Conservation (phyloP, 768 basidiomycete genomes). For the Leccinum longicurvipes region DNA sequence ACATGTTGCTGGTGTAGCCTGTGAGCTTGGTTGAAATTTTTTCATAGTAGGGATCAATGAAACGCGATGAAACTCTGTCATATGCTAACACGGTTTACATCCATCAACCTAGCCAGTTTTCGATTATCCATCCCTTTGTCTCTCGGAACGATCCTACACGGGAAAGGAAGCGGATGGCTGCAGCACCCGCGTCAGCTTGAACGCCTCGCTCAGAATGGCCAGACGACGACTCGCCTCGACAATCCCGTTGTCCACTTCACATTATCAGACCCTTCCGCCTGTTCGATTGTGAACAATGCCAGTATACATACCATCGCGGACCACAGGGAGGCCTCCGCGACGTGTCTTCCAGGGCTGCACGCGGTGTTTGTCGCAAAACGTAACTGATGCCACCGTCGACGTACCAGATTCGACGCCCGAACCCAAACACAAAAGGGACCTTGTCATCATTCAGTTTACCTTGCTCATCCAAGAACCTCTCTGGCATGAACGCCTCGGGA, state of each 20-base stretch:
- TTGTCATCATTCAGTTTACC: not conserved
- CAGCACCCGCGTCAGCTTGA: not conserved
- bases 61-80: not conserved
- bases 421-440: conserved; percentile 5
- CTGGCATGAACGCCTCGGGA: not conserved
- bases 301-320: conserved; percentile 20
- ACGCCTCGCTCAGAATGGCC: not conserved
- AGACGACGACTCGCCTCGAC: conserved; percentile 1
- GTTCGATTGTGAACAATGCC: conserved; percentile 15
- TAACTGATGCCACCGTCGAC: not conserved
- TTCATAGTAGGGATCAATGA: not conserved
- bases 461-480: not conserved
- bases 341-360: conserved; percentile 18
- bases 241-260: conserved; percentile 19
- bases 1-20: too few species aligned
- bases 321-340: conserved; percentile 23
- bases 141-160: not conserved
- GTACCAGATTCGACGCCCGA: conserved; percentile 23
- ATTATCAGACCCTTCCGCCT: conserved; percentile 13
- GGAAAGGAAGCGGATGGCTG: conserved; percentile 14
- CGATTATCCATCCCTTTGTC: not conserved
- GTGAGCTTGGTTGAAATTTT: too few species aligned
- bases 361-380: not conserved
- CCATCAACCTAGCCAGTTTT: not conserved
- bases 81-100: not conserved